These are phyloP conservation scores for Didymella pomorum DNA, from an alignment of 2,329 filamentous ascomycete species.

Conservation along the genomic window DNA sequence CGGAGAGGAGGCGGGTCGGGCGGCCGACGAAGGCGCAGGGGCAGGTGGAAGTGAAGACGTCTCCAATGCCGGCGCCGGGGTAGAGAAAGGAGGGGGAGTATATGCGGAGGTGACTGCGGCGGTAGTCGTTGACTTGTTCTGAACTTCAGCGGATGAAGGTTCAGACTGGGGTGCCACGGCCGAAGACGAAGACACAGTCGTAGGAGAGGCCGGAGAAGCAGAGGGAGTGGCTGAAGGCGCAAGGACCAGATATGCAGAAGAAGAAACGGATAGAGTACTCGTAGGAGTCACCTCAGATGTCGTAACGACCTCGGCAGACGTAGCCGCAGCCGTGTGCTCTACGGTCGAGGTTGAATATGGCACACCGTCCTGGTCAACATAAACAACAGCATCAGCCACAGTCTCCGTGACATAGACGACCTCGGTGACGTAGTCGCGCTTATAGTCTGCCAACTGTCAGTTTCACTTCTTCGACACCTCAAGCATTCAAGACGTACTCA, in stretches of 20 bases:
- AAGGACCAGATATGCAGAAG: slow-evolving; percentile 7
- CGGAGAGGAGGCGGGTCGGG: slow-evolving; percentile 8
- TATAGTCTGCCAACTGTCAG: slow-evolving; percentile 35
- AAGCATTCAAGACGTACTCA: slow-evolving; percentile 33
- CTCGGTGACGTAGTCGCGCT: slow-evolving; percentile 46
- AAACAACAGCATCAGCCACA: slow-evolving; percentile 42
- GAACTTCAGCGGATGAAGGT: slow-evolving; percentile 15
- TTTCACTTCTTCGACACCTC: neutral
- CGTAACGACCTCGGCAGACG: slow-evolving; percentile 20
- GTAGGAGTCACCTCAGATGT: slow-evolving; percentile 24
- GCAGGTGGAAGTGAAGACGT: slow-evolving; percentile 6
- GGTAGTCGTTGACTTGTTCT: slow-evolving; percentile 1
- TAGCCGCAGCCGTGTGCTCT: slow-evolving; percentile 12
- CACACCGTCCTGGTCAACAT: slow-evolving; percentile 42
- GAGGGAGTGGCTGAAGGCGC: slow-evolving; percentile 17
- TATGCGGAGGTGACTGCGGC: slow-evolving; percentile 2
- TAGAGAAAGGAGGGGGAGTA: slow-evolving; percentile 1
- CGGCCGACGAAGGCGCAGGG: slow-evolving; percentile 14
- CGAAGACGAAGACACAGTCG: slow-evolving; percentile 19
- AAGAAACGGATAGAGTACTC: slow-evolving; percentile 13
- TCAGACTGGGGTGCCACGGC: slow-evolving; percentile 18
- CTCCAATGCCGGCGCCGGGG: neutral
- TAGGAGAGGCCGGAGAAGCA: slow-evolving; percentile 14
- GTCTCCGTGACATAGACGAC: slow-evolving; percentile 43
- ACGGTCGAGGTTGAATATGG: slow-evolving; percentile 39